These are phyloP conservation scores for Debaryomyces castellii DNA, from an alignment of 805 yeast species.

Conservation along the genomic window DNA sequence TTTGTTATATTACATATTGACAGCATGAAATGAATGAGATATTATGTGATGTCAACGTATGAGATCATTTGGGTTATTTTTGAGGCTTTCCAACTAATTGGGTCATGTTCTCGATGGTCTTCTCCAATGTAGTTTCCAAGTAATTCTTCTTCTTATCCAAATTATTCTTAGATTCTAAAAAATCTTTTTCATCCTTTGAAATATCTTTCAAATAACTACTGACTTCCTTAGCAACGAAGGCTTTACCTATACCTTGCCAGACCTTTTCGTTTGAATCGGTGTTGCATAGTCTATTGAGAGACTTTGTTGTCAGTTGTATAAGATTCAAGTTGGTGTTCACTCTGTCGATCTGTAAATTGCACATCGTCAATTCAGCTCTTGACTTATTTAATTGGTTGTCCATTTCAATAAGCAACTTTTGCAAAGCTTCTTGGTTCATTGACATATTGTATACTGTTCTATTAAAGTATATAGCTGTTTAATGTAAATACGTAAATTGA, in stretches of 20 bases:
- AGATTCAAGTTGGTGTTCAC: conserved; percentile 51
- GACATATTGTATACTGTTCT: conserved; percentile 39
- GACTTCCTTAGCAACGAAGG: conserved; percentile 52
- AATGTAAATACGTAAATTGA: no score
- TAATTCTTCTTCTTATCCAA: conserved; percentile 70
- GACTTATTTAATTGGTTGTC: conserved; percentile 60
- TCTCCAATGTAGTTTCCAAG: conserved; percentile 73
- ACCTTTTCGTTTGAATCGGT: conserved; percentile 48
- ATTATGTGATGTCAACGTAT: no score
- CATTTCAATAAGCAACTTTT: conserved; percentile 63
- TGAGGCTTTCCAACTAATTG: conserved; percentile 31
- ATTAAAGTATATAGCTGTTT: not conserved
- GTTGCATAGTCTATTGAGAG: conserved; percentile 43
- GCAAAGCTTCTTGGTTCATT: conserved; percentile 46
- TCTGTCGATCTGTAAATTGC: conserved; percentile 50
- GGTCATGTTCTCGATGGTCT: conserved; percentile 64
- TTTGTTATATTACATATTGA: not conserved
- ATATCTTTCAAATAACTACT: conserved; percentile 49
- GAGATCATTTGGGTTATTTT: not conserved
- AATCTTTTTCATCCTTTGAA: conserved; percentile 49
- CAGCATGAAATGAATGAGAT: not conserved
- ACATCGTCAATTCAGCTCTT: conserved; percentile 57
- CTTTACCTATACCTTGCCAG: conserved; percentile 86
- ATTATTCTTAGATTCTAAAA: conserved; percentile 58
- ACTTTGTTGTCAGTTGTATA: conserved; percentile 55